phyloP scores from a whole-genome alignment of 2,329 filamentous ascomycete species.

The Sporothrix pseudoabietina region DNA sequence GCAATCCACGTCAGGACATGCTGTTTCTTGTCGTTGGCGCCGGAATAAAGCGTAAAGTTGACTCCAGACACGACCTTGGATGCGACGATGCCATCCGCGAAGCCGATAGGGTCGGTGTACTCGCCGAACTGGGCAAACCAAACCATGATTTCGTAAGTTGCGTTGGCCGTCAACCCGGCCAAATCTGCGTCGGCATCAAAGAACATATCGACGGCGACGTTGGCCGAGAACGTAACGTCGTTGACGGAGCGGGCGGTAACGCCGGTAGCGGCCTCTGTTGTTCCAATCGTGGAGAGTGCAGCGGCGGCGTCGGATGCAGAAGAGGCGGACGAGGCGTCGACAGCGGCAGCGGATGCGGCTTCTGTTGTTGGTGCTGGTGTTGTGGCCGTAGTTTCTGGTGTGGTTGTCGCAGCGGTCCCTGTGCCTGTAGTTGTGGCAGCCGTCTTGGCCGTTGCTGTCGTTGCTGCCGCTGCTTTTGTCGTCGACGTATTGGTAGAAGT shows the following conservation, averaged over 20 bases:
- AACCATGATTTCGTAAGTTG: slow-evolving; percentile 45
- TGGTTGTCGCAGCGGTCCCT: neutral
- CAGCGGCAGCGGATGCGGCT: slow-evolving; percentile 52
- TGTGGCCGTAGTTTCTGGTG: neutral
- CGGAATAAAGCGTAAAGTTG: slow-evolving; percentile 49
- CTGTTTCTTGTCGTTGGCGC: slow-evolving; percentile 47
- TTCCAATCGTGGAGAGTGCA: neutral
- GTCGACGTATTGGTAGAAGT: slow-evolving; percentile 41
- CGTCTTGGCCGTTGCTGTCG: neutral
- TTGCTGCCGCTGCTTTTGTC: neutral
- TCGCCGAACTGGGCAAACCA: slow-evolving; percentile 52
- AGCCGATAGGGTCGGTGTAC: slow-evolving; percentile 53
- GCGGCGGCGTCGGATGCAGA: slow-evolving; percentile 54
- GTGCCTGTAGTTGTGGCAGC: neutral
- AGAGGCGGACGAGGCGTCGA: slow-evolving; percentile 37
- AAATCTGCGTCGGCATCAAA: slow-evolving; percentile 50
- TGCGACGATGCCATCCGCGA: slow-evolving; percentile 39
- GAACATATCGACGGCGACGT: slow-evolving; percentile 63
- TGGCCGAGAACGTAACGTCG: slow-evolving; percentile 50
- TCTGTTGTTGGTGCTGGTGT: neutral
- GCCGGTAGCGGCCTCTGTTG: neutral
- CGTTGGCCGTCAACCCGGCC: slow-evolving; percentile 46
- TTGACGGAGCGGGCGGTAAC: slow-evolving; percentile 56
- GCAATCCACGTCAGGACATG: slow-evolving; percentile 56
- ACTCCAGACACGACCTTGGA: slow-evolving; percentile 46